Conservation (phyloP, 345 rosid species). For the Trapa incisa region DNA sequence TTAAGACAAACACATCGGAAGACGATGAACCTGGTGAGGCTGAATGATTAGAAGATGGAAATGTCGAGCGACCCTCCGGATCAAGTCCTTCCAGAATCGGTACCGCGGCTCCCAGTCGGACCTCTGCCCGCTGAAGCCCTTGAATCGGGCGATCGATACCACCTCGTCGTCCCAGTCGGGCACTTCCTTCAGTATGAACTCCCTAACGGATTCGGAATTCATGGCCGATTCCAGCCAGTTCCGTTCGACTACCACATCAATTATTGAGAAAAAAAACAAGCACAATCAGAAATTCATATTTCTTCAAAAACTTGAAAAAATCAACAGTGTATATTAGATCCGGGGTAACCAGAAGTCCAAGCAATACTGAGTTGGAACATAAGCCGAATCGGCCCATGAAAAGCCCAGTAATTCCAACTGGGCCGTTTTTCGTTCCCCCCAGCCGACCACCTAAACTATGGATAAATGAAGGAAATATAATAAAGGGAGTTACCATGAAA, state of each 20-base stretch:
- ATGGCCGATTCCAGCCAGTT: slow-evolving; percentile 12
- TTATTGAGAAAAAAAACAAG: too few relatives aligned
- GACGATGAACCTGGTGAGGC: slow-evolving; percentile 42
- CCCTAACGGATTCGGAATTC: slow-evolving; percentile 29
- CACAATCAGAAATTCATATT: too few relatives aligned
- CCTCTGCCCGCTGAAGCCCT: slow-evolving; percentile 85
- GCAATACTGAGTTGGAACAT: too few relatives aligned
- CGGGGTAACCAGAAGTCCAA: too few relatives aligned
- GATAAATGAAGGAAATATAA: too few relatives aligned
- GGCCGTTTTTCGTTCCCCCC: too few relatives aligned
- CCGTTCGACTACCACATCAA: neutral
- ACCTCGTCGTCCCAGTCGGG: slow-evolving; percentile 80
- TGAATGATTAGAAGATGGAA: slow-evolving; percentile 33
- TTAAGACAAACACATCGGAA: neutral
- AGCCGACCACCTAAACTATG: too few relatives aligned
- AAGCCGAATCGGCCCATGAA: too few relatives aligned
- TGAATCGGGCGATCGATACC: slow-evolving; percentile 61
- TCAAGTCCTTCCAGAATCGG: slow-evolving; percentile 72
- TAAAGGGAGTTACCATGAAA: too few relatives aligned
- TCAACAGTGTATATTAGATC: too few relatives aligned
- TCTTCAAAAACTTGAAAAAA: too few relatives aligned
- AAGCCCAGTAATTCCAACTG: too few relatives aligned
- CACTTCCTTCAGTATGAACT: slow-evolving; percentile 49
- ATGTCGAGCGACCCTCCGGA: slow-evolving; percentile 43
- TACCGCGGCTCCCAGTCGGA: slow-evolving; percentile 71